These are phyloP conservation scores for Grigorovia transvaalensis DNA, from an alignment of 805 yeast species.

Conservation along the genomic window DNA sequence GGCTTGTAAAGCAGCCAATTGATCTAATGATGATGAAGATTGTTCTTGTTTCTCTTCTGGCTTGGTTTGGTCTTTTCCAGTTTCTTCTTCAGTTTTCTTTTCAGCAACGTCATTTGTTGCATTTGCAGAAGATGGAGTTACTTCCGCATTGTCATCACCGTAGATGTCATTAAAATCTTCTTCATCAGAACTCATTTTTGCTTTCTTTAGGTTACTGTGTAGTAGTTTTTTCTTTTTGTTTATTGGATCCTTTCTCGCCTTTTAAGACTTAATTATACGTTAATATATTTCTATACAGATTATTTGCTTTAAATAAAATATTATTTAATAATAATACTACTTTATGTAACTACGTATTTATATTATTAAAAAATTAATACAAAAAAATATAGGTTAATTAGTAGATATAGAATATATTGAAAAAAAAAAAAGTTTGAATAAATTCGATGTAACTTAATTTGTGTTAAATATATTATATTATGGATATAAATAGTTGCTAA, in stretches of 20 bases:
- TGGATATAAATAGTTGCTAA: not conserved
- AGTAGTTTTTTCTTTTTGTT: not conserved
- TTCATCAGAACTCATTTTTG: conserved; percentile 65
- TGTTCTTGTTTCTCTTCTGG: conserved; percentile 1
- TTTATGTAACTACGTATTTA: not conserved
- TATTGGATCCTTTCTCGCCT: not conserved
- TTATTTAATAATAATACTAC: not conserved
- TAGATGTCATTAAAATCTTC: conserved; percentile 95
- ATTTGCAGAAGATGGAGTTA: conserved; percentile 6
- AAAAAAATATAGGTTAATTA: too few relatives aligned
- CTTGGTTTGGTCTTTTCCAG: conserved; percentile 1
- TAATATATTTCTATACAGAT: not conserved
- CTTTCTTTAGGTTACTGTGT: not conserved
- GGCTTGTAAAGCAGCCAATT: conserved; percentile 28
- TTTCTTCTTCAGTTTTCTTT: conserved; percentile 1
- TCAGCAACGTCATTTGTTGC: conserved; percentile 4
- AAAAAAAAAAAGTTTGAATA: too few relatives aligned
- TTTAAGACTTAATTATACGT: not conserved
- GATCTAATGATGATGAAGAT: conserved; percentile 16
- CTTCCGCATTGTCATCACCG: conserved; percentile 25
- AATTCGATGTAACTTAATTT: not conserved
- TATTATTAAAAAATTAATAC: not conserved
- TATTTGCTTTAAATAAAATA: too few relatives aligned
- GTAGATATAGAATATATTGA: not conserved
- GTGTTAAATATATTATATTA: not conserved